Evolutionary conservation across 2,329 filamentous ascomycete genomes (phyloP), one percentile per base, ranked within the genome.

Genomic region (Cytospora piceae): DNA sequence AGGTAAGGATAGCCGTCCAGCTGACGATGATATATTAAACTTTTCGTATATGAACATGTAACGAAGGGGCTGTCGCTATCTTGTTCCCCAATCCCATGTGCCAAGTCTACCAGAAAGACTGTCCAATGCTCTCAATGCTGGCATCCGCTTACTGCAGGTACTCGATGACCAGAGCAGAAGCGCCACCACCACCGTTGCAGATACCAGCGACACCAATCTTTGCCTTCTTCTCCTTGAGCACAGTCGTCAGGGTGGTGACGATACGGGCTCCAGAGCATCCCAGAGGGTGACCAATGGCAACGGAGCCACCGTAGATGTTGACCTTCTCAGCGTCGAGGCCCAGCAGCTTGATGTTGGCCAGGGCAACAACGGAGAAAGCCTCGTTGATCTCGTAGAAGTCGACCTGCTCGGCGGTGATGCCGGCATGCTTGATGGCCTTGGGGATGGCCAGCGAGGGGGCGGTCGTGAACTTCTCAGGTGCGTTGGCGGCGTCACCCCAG

Each of bases 331-430:
- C 85, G 70, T 84, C 83, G 65, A 99, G 81, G 68, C 84, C 85
- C 51, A 99, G 88, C 63, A 98, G 79, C 87, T 99, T 97, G 82
- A 97, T 88, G 84, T 99, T 99, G 71, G 95, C 94, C 61, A 99
- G 86, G 49, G 95, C 93, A 69, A 99, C 95, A 58, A 97, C 95
- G 69, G 92, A 95, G 84, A 99, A 99, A 52, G 95, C 95, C 84
- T 99, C 95, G 84, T 99, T 99, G 85, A 99, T 97, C 85, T 99
- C 95, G 79, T 95, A 99, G 72, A 88, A 95, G 74, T 98, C 94
- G 66, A 99, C 85, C 67, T 92, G 85, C 69, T 90, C 87, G 72
- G 89, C 85, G 65, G 87, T 86, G 69, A 99, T 81, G 69, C 92
- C 91, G 68, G 95, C 95, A 80, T 99, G 94, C 85, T 94, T 93